Conservation (phyloP, 306 rosid genomes). For the Neltuma alba region DNA sequence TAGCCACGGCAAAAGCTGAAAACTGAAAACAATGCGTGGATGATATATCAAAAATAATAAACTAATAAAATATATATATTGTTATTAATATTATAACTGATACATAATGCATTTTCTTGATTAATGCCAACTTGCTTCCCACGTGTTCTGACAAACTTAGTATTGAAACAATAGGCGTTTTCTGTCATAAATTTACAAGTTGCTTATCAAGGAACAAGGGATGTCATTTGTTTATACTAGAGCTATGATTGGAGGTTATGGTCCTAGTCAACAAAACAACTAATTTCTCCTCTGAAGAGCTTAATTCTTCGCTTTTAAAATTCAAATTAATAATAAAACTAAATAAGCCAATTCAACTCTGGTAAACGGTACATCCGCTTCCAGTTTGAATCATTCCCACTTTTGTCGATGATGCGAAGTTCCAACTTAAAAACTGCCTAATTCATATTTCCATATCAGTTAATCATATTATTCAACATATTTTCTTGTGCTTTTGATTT, state of each 20-base stretch:
- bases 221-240: no score
- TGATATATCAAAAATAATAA: no score
- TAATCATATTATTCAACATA: background rate
- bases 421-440: background rate
- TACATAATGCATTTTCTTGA: background rate
- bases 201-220: no score
- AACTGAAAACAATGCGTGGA: no score
- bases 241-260: background rate
- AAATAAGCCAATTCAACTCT: slow-evolving; percentile 4
- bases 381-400: background rate
- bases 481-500: no score
- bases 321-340: background rate
- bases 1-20: background rate
- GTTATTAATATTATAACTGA: background rate
- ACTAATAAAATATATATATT: background rate
- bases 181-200: background rate
- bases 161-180: background rate
- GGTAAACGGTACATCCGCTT: background rate
- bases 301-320: background rate
- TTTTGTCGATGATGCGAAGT: background rate
- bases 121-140: background rate
- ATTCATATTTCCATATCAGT: background rate
- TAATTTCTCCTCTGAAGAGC: background rate
- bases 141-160: background rate
- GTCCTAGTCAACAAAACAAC: slow-evolving; percentile 14